Percentiles rank a stretch among this genome's conserved stretches.
Conservation (phyloP, 345 rosid species). For the Carallia pectinifolia region DNA sequence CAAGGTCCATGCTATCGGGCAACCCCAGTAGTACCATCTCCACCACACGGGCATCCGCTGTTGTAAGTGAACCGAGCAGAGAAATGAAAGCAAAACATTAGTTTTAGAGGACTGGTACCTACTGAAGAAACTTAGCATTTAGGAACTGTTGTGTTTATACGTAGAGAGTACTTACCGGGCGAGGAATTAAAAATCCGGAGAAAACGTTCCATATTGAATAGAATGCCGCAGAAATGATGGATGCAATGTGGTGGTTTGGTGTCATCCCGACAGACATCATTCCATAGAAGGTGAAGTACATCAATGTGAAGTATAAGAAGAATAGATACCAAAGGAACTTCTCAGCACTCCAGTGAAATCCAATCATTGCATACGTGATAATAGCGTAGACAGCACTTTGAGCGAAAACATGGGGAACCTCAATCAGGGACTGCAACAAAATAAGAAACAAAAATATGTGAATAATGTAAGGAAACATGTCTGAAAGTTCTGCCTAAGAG, state of each 20-base stretch:
- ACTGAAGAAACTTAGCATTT: neutral
- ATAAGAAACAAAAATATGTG: no score
- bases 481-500: neutral
- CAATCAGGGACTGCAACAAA: conserved; percentile 5
- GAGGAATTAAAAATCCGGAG: conserved; percentile 6
- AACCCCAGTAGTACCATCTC: conserved; percentile 24
- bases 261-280: conserved; percentile 11
- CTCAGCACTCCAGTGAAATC: conserved; percentile 1
- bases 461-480: neutral
- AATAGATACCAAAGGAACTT: conserved; percentile 12
- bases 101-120: no score
- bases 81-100: neutral
- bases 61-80: neutral
- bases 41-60: conserved; percentile 24
- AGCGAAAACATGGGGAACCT: conserved; percentile 6
- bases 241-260: conserved; percentile 12
- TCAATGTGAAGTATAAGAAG: conserved; percentile 7
- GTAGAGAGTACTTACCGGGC: neutral
- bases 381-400: neutral
- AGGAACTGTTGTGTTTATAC: neutral
- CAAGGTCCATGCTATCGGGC: conserved; percentile 21
- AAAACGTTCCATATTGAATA: conserved; percentile 4
- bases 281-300: conserved; percentile 11
- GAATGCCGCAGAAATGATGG: neutral
- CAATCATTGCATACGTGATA: conserved; percentile 7